Evolutionary conservation across 2,329 filamentous ascomycete genomes (phyloP).

Genomic region (Colletotrichum nymphaeae): DNA sequence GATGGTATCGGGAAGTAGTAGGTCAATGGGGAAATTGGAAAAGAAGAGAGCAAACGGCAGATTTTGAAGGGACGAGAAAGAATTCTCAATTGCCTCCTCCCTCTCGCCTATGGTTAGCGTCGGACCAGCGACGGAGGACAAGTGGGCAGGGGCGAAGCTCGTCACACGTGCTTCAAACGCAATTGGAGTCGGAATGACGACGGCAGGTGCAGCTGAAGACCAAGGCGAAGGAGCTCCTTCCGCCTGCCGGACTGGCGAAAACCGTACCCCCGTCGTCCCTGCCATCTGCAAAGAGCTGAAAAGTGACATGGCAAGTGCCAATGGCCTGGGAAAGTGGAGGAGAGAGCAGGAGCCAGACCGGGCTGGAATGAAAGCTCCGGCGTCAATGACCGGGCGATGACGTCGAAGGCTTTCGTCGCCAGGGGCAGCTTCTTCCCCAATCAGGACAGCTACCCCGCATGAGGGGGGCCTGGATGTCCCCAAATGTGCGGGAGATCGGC

Average conservation of each 20-base stretch:
- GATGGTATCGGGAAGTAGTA: constrained; percentile 2
- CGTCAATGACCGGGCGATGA: constrained; percentile 23
- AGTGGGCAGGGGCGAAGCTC: constrained; percentile 7
- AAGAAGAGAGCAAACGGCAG: neutral
- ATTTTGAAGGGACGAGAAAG: constrained; percentile 10
- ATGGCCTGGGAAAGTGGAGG: neutral
- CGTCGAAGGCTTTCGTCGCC: constrained; percentile 19
- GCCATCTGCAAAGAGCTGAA: neutral
- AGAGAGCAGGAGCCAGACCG: neutral
- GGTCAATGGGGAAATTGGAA: neutral
- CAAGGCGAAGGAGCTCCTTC: constrained; percentile 7
- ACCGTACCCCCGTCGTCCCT: neutral
- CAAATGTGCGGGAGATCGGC: constrained; percentile 27
- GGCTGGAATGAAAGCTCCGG: constrained; percentile 30
- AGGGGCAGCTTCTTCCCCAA: constrained; percentile 7
- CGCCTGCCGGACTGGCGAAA: neutral
- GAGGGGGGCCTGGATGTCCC: neutral
- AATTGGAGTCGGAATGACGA: constrained; percentile 28
- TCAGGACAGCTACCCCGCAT: neutral
- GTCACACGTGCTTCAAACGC: constrained; percentile 3
- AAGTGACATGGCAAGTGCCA: neutral
- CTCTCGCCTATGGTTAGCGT: neutral
- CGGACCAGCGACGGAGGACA: neutral
- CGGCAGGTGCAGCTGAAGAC: constrained; percentile 8
- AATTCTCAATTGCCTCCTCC: neutral